Base-by-base conservation (phyloP, 176 grass and related monocot species). In the Cenchrus fungigraminus region DNA sequence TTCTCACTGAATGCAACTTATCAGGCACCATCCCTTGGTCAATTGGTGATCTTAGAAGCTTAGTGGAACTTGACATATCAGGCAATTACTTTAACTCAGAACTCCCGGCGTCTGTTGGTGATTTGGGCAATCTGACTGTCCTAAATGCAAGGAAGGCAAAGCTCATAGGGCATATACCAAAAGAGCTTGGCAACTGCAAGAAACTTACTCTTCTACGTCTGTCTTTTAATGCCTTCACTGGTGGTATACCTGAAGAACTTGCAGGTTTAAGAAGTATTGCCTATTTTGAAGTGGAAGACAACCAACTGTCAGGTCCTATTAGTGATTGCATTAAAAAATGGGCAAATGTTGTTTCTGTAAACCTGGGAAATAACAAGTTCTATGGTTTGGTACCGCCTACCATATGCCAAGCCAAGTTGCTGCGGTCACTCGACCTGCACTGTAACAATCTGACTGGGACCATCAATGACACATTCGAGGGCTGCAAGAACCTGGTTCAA, bases 171-270 rank as follows among this genome's bases (percentile, higher is more conserved):
- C 60, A 9, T 61, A 90, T 98, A 86, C 95, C 95, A 0, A 82
- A 86, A 77, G 83, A 87, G 57, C 84, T 98, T 60, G 91, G 95
- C 58, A 84, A 78, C 37, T 98, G 95, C 91, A 98, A 85, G 73
- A 91, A 87, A 60, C 84, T 98, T 65, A 62, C 56, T 78, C 49
- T 61, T 11, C 1, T 95, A 73, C 57, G 46, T 42, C 79, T 98
- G 45, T 93, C 92, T 6, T 85, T 80, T 73, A 98, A 98, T 87
- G 46, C 25, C 6, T 87, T 98, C 43, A 91, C 68, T 47, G 88
- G 92, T 74, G 76, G 82, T 67, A 77, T 98, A 11, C 95, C 95
- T 12, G 68, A 79, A 61, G 86, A 76, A 72, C 79, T 98, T 88
- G 84, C 82, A 83, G 73, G 42, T 65, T 84, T 98, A 82, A 87